These are phyloP conservation scores for Cladobotryum mycophilum DNA, from an alignment of 2,329 filamentous ascomycete species.

Conservation along the genomic window DNA sequence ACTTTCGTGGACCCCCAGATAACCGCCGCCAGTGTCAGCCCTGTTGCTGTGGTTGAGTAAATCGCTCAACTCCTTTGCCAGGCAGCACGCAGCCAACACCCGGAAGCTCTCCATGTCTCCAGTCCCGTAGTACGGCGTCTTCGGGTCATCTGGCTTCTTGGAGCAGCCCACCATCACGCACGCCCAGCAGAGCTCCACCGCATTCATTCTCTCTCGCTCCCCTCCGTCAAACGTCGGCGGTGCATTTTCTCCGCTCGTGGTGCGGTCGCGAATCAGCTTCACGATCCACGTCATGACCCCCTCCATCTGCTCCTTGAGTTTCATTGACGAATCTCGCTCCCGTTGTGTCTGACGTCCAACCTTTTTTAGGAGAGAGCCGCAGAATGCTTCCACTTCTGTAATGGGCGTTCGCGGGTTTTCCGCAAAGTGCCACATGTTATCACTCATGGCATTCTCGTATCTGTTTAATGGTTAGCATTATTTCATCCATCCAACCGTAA, in stretches of 20 bases:
- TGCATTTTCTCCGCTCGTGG: slow-evolving; percentile 3
- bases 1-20: slow-evolving; percentile 15
- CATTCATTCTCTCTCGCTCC: slow-evolving; percentile 18
- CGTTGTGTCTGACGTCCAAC: slow-evolving; percentile 41
- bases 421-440: slow-evolving; percentile 37
- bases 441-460: slow-evolving; percentile 39
- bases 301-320: slow-evolving; percentile 47
- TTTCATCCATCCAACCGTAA: too few species aligned
- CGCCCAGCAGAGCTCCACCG: slow-evolving; percentile 29
- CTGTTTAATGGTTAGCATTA: slow-evolving; percentile 24
- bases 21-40: slow-evolving; percentile 17
- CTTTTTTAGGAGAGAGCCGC: slow-evolving; percentile 49
- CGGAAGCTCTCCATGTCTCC: slow-evolving; percentile 29
- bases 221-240: not conserved
- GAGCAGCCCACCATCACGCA: slow-evolving; percentile 26
- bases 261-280: slow-evolving; percentile 23
- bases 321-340: slow-evolving; percentile 46
- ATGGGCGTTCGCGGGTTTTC: slow-evolving; percentile 39
- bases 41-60: slow-evolving; percentile 12
- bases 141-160: not conserved
- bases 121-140: slow-evolving; percentile 9
- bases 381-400: slow-evolving; percentile 48
- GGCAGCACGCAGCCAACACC: slow-evolving; percentile 31
- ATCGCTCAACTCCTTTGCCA: slow-evolving; percentile 24
- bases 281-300: slow-evolving; percentile 37